Evolutionary conservation across 495 filamentous ascomycete genomes (phyloP), one percentile per base, ranked within the genome.

Genomic region (Aspergillus ostianus): DNA sequence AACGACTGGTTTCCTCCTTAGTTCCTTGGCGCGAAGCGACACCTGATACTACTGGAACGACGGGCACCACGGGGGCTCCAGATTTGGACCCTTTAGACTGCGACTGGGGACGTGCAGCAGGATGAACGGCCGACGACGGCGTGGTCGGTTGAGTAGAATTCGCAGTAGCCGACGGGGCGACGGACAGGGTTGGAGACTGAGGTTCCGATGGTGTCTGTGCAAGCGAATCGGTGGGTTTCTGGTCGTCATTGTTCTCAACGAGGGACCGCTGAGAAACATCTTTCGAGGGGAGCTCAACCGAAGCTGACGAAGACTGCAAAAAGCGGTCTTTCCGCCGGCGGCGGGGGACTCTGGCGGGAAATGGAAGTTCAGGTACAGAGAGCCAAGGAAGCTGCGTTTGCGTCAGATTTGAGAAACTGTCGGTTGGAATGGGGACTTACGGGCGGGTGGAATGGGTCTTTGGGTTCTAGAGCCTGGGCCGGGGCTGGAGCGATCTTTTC

Each of bases 381-480:
- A 87, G 77, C 92, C 92, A 96, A 12, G 92, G 92, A 3, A 97
- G 76, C 85, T 90, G 64, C 7, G 13, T 8, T 41, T 41, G 6
- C 15, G 36, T 41, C 36, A 41, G 36, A 15, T 4, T 4, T 4
- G 12, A 41, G 13, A 15, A 5, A 41, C 2, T 13, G 36, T 17
- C 13, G 13, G 36, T 41, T 15, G 19, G 20, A 45, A 47, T 2
- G 57, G 6, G 44, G 27, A 81, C 87, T 81, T 80, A 91, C 87
- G 19, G 86, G 85, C 64, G 87, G 81, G 65, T 77, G 79, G 67
- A 87, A 93, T 0, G 82, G 82, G 36, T 68, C 68, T 55, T 55
- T 66, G 13, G 36, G 36, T 15, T 41, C 36, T 15, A 12, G 10
- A 15, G 8, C 32, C 17, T 32, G 36, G 13, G 36, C 23, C 13